Evolutionary conservation across 2,329 filamentous ascomycete species (phyloP), one percentile per base, ranked within the genome.

Genomic region (Ceratocystis cacaofunesta): DNA sequence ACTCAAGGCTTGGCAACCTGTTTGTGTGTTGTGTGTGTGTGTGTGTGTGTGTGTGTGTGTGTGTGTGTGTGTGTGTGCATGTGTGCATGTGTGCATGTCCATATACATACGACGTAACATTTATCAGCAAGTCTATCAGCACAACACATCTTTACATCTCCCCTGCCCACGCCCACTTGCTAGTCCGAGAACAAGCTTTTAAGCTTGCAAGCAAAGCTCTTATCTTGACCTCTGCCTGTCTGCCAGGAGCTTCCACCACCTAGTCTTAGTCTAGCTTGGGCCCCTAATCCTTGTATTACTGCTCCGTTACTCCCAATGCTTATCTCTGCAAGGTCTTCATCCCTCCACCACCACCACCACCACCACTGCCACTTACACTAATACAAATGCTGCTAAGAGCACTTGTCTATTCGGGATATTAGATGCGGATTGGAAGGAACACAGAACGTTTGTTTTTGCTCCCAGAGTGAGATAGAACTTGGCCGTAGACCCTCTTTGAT

Each of bases 381-480:
- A 32, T 32, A 57, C 15, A 30, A 8, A n/a, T 5, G 28, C 15
- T 17, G n/a, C 52, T 58, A 58, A 19, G 52, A 58, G 28, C 0
- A 12, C 52, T 17, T 58, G 52, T 25, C 4, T 58, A 30, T 17
- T 58, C 6, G 28, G n/a, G 52, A 17, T 58, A 30, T 19, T 58
- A 6, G 6, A 8, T n/a, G 25, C 22, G 52, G 28, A n/a, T 58
- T 2, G 28, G 17, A 17, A n/a, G 52, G 28, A 36, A n/a, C 15
- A 28, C 19, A 25, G 48, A 5, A n/a, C 19, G 48, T 19, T 19
- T 50, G 48, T 6, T 10, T 10, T 19, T 25, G 44, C 19, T 19
- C 5, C 25, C 52, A n/a, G 52, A 58, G 52, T 30, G 52, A 58
- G 52, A 58, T 58, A 58, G 52, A 36, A 58, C 52, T 58, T 58